phyloP scores from a whole-genome alignment of 116 monocot species.

The Phalaenopsis hybrid region DNA sequence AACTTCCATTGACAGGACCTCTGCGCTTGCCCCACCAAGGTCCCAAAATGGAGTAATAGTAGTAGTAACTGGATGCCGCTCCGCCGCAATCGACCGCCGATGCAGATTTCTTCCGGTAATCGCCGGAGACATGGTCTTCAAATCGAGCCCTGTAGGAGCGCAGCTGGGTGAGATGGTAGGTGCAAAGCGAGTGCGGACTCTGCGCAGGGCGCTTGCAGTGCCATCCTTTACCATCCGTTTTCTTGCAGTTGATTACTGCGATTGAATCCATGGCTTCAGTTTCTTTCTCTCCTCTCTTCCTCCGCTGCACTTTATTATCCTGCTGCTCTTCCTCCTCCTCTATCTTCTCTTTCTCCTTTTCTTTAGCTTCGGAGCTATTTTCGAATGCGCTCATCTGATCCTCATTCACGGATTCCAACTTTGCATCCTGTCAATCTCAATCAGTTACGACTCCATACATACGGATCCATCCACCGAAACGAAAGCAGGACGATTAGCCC shows the following conservation, averaged over 20 bases:
- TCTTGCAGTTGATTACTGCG: slow-evolving; percentile 10
- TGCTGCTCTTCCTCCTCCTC: not conserved
- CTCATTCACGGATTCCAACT: not conserved
- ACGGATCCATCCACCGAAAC: not conserved
- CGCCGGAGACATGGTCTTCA: not conserved
- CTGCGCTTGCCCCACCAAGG: slow-evolving; percentile 50
- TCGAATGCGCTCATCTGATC: slow-evolving; percentile 1
- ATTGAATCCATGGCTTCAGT: not conserved
- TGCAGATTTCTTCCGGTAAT: not conserved
- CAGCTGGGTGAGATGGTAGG: slow-evolving; percentile 41
- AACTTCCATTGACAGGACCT: not conserved
- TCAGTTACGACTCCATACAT: not conserved
- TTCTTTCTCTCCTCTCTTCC: not conserved
- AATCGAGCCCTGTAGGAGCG: slow-evolving; percentile 26
- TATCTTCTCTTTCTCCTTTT: not conserved
- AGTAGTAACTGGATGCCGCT: slow-evolving; percentile 30
- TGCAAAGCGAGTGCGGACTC: slow-evolving; percentile 29
- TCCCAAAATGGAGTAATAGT: slow-evolving; percentile 52
- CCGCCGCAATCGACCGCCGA: not conserved
- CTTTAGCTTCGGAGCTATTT: not conserved
- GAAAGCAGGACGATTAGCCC: too few species aligned
- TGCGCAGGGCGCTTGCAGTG: slow-evolving; percentile 36
- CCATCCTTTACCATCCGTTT: slow-evolving; percentile 50
- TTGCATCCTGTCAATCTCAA: not conserved
- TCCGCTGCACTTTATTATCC: slow-evolving; percentile 6